These are phyloP conservation scores for Teratosphaeria zuluensis DNA, from an alignment of 2,329 filamentous ascomycete genomes.

Conservation along the genomic window DNA sequence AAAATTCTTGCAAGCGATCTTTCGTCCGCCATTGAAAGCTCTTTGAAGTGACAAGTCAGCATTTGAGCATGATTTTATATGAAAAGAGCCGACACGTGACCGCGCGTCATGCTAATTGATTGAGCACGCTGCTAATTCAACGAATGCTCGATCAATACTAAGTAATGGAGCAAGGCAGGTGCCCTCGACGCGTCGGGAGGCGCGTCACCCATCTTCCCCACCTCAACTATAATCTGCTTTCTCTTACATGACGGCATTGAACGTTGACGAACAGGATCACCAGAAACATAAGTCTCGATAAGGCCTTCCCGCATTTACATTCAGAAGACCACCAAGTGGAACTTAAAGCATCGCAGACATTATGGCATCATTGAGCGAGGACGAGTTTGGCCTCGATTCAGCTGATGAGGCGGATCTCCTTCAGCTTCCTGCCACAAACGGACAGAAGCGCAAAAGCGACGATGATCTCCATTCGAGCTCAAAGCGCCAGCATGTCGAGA, in stretches of 20 bases:
- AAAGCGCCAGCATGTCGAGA: constrained; percentile 6
- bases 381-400: constrained; percentile 18
- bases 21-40: too few relatives aligned
- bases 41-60: too few relatives aligned
- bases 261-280: too few relatives aligned
- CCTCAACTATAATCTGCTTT: not conserved
- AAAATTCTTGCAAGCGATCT: too few relatives aligned
- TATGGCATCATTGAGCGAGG: constrained; percentile 5
- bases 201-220: not conserved
- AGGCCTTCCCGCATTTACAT: too few relatives aligned
- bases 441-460: constrained; percentile 9
- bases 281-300: too few relatives aligned
- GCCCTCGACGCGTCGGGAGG: not conserved
- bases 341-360: not conserved
- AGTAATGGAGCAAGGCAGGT: not conserved
- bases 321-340: too few relatives aligned
- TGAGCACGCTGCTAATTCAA: not conserved
- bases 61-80: too few relatives aligned
- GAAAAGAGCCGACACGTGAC: not conserved
- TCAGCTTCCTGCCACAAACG: constrained; percentile 7
- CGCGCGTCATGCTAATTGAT: not conserved
- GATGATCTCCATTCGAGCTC: not conserved
- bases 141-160: not conserved
- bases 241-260: too few relatives aligned
- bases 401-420: constrained; percentile 17